Evolutionary conservation across 768 basidiomycete species (phyloP), one percentile per base, ranked within the genome.

Genomic region (Leccinum boreale): DNA sequence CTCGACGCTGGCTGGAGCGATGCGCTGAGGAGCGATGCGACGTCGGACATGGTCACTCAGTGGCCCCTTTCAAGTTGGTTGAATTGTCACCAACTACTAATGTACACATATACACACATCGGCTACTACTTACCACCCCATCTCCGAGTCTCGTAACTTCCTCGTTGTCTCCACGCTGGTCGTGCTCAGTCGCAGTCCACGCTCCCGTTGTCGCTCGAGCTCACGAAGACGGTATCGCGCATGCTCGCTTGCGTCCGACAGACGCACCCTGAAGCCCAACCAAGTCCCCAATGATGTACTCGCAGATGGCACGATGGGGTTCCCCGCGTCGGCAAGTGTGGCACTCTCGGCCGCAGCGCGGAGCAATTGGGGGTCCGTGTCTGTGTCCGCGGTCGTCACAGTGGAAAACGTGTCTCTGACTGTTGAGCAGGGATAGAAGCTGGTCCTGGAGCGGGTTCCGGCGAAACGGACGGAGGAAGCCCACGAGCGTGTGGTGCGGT

Each of bases 1-100:
- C 92, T 76, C 0, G 85, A 84, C 14, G 79, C 65, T 19, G 92
- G 86, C 61, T 85, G 75, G 56, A 92, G 77, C 48, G 91, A 89
- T 7, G 87, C 83, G 55, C 86, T 76, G 61, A 96, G 81, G 63
- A 94, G 79, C 58, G 81, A 68, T 58, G 90, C 74, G 56, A 92
- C 77, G 69, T 89, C 81, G 24, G 86, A 79, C 88, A 89, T 90
- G 54, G 50, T 54, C 44, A 17, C 39, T 54, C 24, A 14, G 24
- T 39, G 36, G 17, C 36, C 36, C 36, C 36, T 39, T 39, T 39
- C 36, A 39, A 39, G 42, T 39, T 35, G 58, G 62, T 26, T 26
- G 26, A 61, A 62, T 65, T 55, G 60, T 56, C 35, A 31, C 53
- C 58, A 53, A 33, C 44, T 50, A 39, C 17, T 39, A 9, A 39